Conservation (phyloP, 2,329 filamentous ascomycete genomes). For the Phialemonium atrogriseum region DNA sequence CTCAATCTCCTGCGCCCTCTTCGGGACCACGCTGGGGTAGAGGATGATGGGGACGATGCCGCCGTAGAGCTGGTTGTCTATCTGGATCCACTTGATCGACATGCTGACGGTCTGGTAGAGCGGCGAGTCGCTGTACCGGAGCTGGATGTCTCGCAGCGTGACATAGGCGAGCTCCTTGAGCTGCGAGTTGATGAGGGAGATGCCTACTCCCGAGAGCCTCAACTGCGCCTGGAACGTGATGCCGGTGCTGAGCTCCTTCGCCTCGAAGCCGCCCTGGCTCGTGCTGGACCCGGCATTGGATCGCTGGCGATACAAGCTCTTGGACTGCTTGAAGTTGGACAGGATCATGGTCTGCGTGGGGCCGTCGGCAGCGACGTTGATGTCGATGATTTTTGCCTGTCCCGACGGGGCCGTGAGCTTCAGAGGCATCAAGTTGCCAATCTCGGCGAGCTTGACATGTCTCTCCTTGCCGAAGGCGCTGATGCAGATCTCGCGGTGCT, state of each 20-base stretch:
- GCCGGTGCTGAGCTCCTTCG: slow-evolving; percentile 83
- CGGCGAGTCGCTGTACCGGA: slow-evolving; percentile 88
- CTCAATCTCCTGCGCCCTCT: slow-evolving; percentile 93
- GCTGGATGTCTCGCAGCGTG: slow-evolving; percentile 81
- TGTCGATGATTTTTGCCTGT: slow-evolving; percentile 82
- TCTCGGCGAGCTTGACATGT: slow-evolving; percentile 91
- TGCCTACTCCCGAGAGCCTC: slow-evolving; percentile 79
- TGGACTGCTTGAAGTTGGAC: slow-evolving; percentile 87
- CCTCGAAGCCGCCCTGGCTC: slow-evolving; percentile 68
- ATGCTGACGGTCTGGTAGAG: slow-evolving; percentile 87
- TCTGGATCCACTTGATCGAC: slow-evolving; percentile 96
- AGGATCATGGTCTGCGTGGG: slow-evolving; percentile 91
- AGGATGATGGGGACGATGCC: slow-evolving; percentile 96
- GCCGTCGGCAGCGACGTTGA: slow-evolving; percentile 91
- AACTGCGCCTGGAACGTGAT: slow-evolving; percentile 86
- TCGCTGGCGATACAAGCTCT: slow-evolving; percentile 72
- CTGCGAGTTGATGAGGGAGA: slow-evolving; percentile 89
- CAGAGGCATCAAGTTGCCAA: slow-evolving; percentile 92
- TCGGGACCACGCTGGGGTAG: slow-evolving; percentile 95
- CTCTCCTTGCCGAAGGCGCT: slow-evolving; percentile 71
- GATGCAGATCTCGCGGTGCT: slow-evolving; percentile 87
- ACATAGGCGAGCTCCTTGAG: slow-evolving; percentile 88
- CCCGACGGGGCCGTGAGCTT: slow-evolving; percentile 65
- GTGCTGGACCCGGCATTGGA: slow-evolving; percentile 42
- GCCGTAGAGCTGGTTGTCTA: slow-evolving; percentile 97